These are phyloP conservation scores for Spinacia oleracea DNA, from an alignment of 179 eudicot species.

Conservation along the genomic window DNA sequence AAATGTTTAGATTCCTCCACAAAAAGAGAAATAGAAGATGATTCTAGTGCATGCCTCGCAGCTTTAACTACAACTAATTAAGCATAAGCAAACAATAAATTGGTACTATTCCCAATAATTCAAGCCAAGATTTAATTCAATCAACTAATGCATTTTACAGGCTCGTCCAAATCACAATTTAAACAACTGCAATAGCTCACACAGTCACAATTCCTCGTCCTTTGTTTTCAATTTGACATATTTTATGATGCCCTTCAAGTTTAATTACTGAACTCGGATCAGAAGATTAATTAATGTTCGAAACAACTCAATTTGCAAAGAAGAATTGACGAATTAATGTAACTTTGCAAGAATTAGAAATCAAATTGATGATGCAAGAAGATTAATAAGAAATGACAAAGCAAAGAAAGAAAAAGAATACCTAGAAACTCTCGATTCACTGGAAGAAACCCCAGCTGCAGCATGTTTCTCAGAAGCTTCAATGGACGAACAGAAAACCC, in stretches of 20 bases:
- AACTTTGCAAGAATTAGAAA: background rate
- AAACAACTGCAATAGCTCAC: background rate
- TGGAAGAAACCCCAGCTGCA: conserved; percentile 39
- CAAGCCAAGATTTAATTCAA: background rate
- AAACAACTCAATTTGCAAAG: background rate
- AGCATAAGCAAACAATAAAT: background rate
- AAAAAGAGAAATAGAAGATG: background rate
- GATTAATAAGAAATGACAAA: background rate
- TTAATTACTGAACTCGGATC: background rate
- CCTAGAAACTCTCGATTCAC: conserved; percentile 51
- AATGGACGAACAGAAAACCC: conserved; percentile 47
- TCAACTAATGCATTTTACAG: background rate
- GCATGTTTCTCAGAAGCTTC: conserved; percentile 28
- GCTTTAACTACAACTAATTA: background rate
- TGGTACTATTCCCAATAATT: background rate
- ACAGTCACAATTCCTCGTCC: background rate
- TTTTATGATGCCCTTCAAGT: background rate
- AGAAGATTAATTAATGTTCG: background rate
- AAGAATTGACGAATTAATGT: background rate
- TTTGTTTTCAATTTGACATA: background rate
- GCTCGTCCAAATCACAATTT: background rate
- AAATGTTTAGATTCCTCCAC: background rate
- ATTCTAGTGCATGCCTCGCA: conserved; percentile 5
- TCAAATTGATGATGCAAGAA: conserved; percentile 8
- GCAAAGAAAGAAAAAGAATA: conserved; percentile 9